phyloP scores from a whole-genome alignment of 1,284 basidiomycete species.

The Trichosporon faecale region DNA sequence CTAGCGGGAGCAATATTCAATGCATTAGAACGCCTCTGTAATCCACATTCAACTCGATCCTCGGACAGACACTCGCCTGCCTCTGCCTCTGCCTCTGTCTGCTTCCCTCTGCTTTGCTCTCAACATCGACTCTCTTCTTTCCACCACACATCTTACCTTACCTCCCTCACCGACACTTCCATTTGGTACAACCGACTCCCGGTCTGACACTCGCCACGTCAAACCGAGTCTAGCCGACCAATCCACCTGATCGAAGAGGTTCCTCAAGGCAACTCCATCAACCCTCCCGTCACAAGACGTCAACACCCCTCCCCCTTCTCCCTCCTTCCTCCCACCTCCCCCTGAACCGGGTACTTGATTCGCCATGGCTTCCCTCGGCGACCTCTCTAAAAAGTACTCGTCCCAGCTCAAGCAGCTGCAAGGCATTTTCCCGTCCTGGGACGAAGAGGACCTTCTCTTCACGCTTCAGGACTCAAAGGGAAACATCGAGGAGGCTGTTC shows the following conservation, averaged over 20 bases:
- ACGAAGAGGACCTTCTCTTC: conserved; percentile 47
- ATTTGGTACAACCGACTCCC: background rate
- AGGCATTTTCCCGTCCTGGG: conserved; percentile 52
- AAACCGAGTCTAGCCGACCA: conserved; percentile 12
- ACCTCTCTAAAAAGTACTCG: conserved; percentile 45
- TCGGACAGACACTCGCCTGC: background rate
- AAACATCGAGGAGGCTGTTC: conserved; percentile 50
- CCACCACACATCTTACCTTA: background rate
- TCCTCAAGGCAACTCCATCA: conserved; percentile 13
- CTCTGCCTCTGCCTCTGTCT: background rate
- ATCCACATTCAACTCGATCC: background rate
- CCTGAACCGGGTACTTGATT: conserved; percentile 1
- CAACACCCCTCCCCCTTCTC: background rate
- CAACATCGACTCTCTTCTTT: background rate
- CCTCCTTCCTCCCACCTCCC: conserved; percentile 1
- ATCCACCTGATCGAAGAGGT: background rate
- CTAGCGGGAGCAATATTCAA: background rate
- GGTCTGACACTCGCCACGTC: conserved; percentile 11
- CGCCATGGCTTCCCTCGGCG: conserved; percentile 44
- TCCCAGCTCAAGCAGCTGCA: conserved; percentile 45
- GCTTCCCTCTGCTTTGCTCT: conserved; percentile 7
- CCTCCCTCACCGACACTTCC: background rate
- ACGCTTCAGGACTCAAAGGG: conserved; percentile 51
- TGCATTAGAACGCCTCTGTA: background rate
- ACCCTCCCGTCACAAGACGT: conserved; percentile 6